A percentile compares a stretch with the other conserved stretches of the same genome.
These are phyloP conservation scores for Heterococcus sp. DNA, from an alignment of 108 stramenopile species.

Conservation along the genomic window DNA sequence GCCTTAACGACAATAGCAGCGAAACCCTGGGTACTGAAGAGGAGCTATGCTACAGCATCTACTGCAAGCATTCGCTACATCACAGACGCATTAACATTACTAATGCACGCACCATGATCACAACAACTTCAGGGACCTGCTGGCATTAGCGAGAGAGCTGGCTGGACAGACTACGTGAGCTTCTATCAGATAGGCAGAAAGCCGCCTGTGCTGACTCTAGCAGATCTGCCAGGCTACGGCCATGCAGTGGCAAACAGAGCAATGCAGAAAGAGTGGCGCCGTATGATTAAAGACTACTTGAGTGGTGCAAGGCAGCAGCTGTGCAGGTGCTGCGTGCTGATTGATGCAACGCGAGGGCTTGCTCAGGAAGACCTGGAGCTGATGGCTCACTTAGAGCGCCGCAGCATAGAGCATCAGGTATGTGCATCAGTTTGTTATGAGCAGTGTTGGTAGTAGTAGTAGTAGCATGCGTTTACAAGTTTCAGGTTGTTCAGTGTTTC, in stretches of 20 bases:
- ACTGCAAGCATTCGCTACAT: too few species aligned
- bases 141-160: constrained; percentile 47
- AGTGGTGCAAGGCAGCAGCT: constrained; percentile 17
- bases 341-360: constrained; percentile 54
- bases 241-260: constrained; percentile 39
- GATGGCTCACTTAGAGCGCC: background rate
- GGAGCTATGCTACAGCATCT: too few species aligned
- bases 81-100: too few species aligned
- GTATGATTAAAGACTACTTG: constrained; percentile 53
- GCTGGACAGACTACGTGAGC: constrained; percentile 55
- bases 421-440: too few species aligned
- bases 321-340: constrained; percentile 52
- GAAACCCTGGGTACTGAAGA: too few species aligned
- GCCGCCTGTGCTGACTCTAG: constrained; percentile 55
- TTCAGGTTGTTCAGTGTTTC: too few species aligned
- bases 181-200: constrained; percentile 60
- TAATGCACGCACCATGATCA: too few species aligned
- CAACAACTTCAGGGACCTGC: constrained; percentile 52
- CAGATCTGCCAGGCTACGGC: constrained; percentile 51
- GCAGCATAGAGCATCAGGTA: background rate
- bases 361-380: constrained; percentile 45
- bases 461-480: too few species aligned
- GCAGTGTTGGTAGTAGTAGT: too few species aligned
- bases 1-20: too few species aligned
- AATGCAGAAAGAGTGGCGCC: constrained; percentile 29